These are phyloP conservation scores for Podospora conica DNA, from an alignment of 495 filamentous ascomycete genomes.

Conservation along the genomic window DNA sequence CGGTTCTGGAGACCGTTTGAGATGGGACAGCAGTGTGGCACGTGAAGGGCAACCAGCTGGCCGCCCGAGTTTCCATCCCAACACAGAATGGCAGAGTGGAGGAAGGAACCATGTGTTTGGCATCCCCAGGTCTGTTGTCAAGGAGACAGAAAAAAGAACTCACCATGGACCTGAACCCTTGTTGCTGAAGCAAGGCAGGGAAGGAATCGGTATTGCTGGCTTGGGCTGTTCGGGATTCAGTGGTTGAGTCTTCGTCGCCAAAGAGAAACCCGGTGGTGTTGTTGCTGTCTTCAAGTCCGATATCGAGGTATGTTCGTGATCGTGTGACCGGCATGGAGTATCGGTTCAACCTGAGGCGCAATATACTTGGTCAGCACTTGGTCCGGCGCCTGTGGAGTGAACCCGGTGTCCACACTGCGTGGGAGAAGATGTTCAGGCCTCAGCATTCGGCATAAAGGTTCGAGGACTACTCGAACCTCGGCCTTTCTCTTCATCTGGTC, in stretches of 20 bases:
- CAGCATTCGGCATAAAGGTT: background rate
- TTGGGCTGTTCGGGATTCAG: constrained; percentile 52
- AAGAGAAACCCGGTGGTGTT: constrained; percentile 81
- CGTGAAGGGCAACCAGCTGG: background rate
- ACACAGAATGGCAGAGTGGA: background rate
- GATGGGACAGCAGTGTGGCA: background rate
- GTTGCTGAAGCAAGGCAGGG: constrained; percentile 68
- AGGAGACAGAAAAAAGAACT: background rate
- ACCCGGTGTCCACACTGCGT: background rate
- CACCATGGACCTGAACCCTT: constrained; percentile 45
- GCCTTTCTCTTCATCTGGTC: background rate
- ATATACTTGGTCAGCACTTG: background rate
- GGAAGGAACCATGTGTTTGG: background rate
- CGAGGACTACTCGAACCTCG: background rate
- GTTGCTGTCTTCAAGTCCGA: constrained; percentile 55
- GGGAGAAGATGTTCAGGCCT: background rate
- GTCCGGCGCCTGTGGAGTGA: background rate
- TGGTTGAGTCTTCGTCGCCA: constrained; percentile 65
- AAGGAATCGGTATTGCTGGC: constrained; percentile 72
- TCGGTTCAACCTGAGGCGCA: constrained; percentile 58
- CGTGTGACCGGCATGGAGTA: constrained; percentile 84
- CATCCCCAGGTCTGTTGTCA: background rate
- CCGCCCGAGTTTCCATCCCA: background rate
- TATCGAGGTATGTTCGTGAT: constrained; percentile 53
- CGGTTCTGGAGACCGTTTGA: background rate